Evolutionary conservation across 306 rosid genomes (phyloP).

Genomic region (Herpetospermum pedunculosum): DNA sequence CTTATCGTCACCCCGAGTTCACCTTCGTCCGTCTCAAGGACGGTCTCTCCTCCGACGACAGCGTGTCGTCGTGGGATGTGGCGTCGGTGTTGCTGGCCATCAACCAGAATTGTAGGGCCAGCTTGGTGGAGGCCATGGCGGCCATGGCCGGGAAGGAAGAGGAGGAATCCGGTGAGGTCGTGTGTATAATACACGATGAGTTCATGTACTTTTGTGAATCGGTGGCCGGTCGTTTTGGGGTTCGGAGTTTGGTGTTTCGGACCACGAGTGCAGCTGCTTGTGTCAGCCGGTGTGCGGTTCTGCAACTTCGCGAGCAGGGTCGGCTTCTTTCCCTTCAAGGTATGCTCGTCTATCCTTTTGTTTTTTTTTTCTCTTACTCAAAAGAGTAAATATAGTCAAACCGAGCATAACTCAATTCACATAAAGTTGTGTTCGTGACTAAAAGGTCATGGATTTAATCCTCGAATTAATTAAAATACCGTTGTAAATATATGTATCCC

Average conservation of each 20-base stretch:
- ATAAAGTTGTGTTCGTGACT: no score
- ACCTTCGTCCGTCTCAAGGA: neutral
- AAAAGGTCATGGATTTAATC: no score
- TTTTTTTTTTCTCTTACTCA: no score
- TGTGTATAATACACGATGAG: conserved; percentile 38
- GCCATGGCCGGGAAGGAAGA: neutral
- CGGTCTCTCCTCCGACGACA: neutral
- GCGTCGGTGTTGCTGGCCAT: neutral
- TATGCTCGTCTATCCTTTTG: no score
- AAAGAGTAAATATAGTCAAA: no score
- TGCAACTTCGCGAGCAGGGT: neutral
- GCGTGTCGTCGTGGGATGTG: neutral
- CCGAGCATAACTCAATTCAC: no score
- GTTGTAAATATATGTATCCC: no score
- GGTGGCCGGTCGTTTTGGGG: conserved; percentile 18
- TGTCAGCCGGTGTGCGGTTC: neutral
- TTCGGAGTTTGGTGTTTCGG: neutral
- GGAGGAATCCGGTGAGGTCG: no score
- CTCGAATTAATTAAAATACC: no score
- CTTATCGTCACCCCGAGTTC: conserved; percentile 12
- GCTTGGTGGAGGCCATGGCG: conserved; percentile 13
- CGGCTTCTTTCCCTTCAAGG: neutral
- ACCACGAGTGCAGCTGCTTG: neutral
- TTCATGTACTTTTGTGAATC: conserved; percentile 19
- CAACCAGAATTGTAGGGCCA: conserved; percentile 13